Conservation (phyloP, 2,329 filamentous ascomycete species). For the Aspergillus spinulosporus region DNA sequence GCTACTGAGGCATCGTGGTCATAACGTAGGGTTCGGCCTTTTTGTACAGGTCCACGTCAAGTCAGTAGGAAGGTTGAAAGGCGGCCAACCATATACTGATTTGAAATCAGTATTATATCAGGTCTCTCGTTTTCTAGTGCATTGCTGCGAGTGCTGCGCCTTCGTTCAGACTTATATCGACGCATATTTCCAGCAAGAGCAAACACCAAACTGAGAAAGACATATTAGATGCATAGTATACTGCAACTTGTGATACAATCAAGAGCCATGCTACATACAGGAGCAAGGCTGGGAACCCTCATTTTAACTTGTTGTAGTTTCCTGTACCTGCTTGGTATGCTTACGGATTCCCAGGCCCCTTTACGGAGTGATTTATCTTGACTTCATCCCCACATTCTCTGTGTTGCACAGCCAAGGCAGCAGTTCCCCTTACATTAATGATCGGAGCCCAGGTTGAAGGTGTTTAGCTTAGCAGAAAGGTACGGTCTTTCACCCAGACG, state of each 20-base stretch:
- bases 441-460: not conserved
- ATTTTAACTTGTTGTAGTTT: not conserved
- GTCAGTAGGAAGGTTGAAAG: too few species aligned
- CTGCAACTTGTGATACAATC: not conserved
- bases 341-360: constrained; percentile 9
- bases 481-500: not conserved
- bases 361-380: constrained; percentile 5
- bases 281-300: not conserved
- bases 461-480: not conserved
- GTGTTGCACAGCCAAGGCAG: constrained; percentile 13
- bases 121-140: too few species aligned
- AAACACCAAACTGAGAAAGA: not conserved
- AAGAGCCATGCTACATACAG: not conserved
- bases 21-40: too few species aligned
- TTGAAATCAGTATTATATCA: too few species aligned
- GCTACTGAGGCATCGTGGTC: too few species aligned
- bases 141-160: too few species aligned
- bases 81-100: too few species aligned
- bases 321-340: not conserved
- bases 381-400: not conserved
- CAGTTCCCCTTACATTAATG: not conserved
- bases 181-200: too few species aligned
- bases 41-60: too few species aligned
- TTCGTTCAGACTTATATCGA: too few species aligned
- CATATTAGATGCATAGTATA: not conserved